Evolutionary conservation across 345 rosid species (phyloP).

Genomic region (Abelmoschus esculentus): DNA sequence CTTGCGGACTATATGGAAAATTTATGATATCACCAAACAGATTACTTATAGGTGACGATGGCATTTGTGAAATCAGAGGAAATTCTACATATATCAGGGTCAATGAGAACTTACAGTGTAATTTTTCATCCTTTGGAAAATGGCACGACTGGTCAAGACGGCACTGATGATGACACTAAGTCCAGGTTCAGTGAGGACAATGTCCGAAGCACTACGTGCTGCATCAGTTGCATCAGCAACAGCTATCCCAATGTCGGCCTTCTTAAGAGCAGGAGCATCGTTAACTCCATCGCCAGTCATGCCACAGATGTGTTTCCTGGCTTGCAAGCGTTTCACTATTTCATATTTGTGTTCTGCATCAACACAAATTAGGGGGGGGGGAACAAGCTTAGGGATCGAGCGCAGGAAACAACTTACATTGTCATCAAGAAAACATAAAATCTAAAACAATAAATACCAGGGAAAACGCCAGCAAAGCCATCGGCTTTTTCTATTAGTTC

Average conservation of each 20-base stretch:
- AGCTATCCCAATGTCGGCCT: constrained; percentile 97
- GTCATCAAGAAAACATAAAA: background rate
- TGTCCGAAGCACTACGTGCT: constrained; percentile 96
- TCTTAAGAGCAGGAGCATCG: constrained; percentile 99
- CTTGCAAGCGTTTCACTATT: constrained; percentile 93
- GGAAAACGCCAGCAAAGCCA: constrained; percentile 99
- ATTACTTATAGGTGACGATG: background rate
- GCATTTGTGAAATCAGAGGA: background rate
- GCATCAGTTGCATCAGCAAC: constrained; percentile 99
- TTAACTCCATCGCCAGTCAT: constrained; percentile 99
- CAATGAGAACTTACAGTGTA: constrained; percentile 54
- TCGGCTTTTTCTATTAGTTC: constrained; percentile 97
- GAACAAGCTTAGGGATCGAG: background rate
- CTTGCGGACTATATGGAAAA: background rate
- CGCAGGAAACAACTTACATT: background rate
- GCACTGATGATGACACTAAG: constrained; percentile 98
- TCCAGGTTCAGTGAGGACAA: constrained; percentile 94
- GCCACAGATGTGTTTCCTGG: constrained; percentile 94
- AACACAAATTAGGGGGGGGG: background rate
- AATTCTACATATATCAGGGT: background rate
- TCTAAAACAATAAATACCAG: constrained; percentile 42
- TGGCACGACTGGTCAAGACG: constrained; percentile 93
- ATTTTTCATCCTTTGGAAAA: constrained; percentile 97
- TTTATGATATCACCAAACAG: background rate
- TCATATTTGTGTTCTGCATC: constrained; percentile 91